These are phyloP conservation scores for Vicia villosa DNA, from an alignment of 306 rosid species.

Conservation along the genomic window DNA sequence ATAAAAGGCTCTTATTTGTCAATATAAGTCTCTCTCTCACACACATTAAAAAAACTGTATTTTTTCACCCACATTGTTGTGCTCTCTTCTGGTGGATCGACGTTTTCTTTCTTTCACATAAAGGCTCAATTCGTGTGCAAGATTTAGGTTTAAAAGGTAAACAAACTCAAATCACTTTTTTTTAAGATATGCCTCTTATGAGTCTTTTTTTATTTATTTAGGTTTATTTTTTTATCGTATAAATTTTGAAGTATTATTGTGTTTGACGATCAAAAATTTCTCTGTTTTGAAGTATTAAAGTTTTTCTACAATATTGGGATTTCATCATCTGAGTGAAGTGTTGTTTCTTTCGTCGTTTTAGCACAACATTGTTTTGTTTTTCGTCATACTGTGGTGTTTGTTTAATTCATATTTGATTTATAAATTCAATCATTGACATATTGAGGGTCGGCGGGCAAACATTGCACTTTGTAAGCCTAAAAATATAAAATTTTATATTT, in stretches of 20 bases:
- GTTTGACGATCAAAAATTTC: neutral
- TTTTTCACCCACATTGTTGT: neutral
- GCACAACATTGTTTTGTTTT: too few species aligned
- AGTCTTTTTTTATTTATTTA: neutral
- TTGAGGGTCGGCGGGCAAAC: too few species aligned
- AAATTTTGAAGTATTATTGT: neutral
- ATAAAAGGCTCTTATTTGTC: neutral
- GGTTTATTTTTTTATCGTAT: neutral
- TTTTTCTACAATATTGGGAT: neutral
- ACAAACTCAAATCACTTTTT: neutral
- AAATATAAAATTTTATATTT: too few species aligned
- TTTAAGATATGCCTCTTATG: neutral
- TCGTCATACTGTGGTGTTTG: too few species aligned
- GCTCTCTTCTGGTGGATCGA: neutral
- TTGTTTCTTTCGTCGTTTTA: too few species aligned
- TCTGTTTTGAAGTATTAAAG: neutral
- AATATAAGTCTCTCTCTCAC: neutral
- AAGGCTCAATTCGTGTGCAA: neutral
- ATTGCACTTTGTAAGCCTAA: too few species aligned
- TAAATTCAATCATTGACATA: too few species aligned
- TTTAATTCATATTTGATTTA: too few species aligned
- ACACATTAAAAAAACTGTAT: neutral
- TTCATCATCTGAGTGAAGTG: too few species aligned
- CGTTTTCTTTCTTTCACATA: neutral
- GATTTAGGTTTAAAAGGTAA: neutral